A percentile compares a stretch with the other conserved stretches of the same genome.
These are phyloP conservation scores for Berberis thunbergii DNA, from an alignment of 164 flowering plant species.

Conservation along the genomic window DNA sequence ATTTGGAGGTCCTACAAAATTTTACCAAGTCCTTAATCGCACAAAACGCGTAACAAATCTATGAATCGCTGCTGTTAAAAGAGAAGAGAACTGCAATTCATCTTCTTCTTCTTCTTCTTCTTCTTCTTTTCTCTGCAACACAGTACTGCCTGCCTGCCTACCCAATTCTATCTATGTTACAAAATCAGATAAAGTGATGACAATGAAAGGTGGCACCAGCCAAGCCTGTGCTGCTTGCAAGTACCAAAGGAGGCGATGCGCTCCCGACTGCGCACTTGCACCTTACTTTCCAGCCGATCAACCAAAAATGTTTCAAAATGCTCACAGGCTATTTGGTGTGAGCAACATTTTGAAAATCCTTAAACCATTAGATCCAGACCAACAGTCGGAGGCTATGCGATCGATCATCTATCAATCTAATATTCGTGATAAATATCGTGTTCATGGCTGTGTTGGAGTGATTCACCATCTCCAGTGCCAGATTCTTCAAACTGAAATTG, in stretches of 20 bases:
- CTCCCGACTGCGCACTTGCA: constrained; percentile 39
- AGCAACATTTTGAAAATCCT: constrained; percentile 40
- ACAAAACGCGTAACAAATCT: no score
- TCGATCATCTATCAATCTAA: constrained; percentile 34
- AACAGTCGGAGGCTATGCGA: constrained; percentile 28
- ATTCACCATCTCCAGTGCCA: constrained; percentile 13
- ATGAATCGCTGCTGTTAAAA: no score
- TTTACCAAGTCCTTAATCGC: no score
- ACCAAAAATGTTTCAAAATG: constrained; percentile 37
- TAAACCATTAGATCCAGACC: constrained; percentile 7
- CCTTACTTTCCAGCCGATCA: constrained; percentile 50
- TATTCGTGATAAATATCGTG: constrained; percentile 31
- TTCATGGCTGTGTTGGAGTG: constrained; percentile 32
- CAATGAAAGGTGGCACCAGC: constrained; percentile 30
- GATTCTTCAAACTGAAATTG: constrained; percentile 24
- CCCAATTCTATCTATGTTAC: no score
- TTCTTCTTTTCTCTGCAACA: no score
- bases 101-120: no score
- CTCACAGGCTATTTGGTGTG: constrained; percentile 46
- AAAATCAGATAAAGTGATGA: constrained; percentile 9
- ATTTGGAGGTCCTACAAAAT: no score
- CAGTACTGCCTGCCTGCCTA: no score
- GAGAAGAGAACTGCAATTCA: no score
- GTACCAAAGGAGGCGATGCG: constrained; percentile 47
- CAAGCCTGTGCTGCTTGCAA: constrained; percentile 78